Percentiles rank a stretch among this genome's conserved stretches.
phyloP scores from a whole-genome alignment of 371 early-diverging fungal genomes.

The Circinella umbellata region DNA sequence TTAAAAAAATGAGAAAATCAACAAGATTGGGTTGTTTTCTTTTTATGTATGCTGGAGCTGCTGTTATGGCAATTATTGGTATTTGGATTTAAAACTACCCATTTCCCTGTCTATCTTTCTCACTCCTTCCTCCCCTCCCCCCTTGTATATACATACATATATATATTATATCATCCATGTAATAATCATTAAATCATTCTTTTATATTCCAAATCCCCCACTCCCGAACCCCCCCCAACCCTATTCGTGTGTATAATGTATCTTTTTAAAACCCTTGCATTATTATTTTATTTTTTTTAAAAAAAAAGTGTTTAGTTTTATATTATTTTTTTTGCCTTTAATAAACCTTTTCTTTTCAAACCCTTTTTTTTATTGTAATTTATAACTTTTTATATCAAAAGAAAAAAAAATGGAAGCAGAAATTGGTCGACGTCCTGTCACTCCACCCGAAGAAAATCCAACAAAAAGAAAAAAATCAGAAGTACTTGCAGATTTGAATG shows the following conservation, averaged over 20 bases:
- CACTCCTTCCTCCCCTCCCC: too few relatives aligned
- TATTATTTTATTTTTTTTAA: background rate
- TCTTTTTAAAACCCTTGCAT: slow-evolving; percentile 3
- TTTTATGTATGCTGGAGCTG: slow-evolving; percentile 67
- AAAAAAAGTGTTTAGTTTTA: too few relatives aligned
- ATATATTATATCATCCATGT: background rate
- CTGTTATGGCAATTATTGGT: slow-evolving; percentile 72
- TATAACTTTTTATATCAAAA: background rate
- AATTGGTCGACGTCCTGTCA: slow-evolving; percentile 16
- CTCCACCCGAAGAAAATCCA: slow-evolving; percentile 15
- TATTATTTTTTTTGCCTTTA: too few relatives aligned
- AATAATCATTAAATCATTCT: too few relatives aligned
- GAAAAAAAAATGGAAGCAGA: slow-evolving; percentile 8
- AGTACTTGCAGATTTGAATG: slow-evolving; percentile 15
- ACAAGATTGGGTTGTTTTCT: slow-evolving; percentile 56
- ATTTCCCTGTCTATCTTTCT: too few relatives aligned
- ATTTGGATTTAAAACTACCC: slow-evolving; percentile 57
- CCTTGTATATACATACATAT: background rate
- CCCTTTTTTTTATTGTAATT: background rate
- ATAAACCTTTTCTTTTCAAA: too few relatives aligned
- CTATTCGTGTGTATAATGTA: background rate
- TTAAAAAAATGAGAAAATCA: slow-evolving; percentile 41
- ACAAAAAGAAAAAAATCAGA: slow-evolving; percentile 9
- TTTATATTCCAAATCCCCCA: too few relatives aligned
- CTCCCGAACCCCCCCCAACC: too few relatives aligned